These are phyloP conservation scores for Magnusiomyces sp. DNA, from an alignment of 1,139 yeast species.

Conservation along the genomic window DNA sequence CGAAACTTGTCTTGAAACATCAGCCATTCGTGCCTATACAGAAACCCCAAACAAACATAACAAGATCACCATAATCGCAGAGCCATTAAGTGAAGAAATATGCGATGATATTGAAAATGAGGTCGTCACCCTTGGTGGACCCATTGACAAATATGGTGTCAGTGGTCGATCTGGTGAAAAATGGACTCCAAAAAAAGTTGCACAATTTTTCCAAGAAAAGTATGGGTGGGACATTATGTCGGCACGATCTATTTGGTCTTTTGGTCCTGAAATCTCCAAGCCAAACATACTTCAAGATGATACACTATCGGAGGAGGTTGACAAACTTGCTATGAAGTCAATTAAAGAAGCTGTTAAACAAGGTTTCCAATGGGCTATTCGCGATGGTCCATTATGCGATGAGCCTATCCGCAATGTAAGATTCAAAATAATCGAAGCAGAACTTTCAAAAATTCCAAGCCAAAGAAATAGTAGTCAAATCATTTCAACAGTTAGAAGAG, in stretches of 20 bases:
- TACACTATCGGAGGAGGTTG: constrained; percentile 63
- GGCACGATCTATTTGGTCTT: constrained; percentile 74
- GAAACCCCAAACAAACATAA: constrained; percentile 49
- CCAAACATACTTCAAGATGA: constrained; percentile 68
- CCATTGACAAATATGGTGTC: constrained; percentile 14
- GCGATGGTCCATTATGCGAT: constrained; percentile 87
- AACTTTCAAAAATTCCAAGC: constrained; percentile 40
- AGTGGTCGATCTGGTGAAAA: constrained; percentile 14
- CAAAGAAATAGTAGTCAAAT: constrained; percentile 63
- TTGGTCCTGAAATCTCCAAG: constrained; percentile 54
- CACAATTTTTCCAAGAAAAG: constrained; percentile 47
- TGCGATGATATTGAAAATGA: constrained; percentile 52
- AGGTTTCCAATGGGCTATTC: constrained; percentile 78
- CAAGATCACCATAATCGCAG: constrained; percentile 64
- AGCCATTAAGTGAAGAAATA: constrained; percentile 56
- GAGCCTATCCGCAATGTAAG: constrained; percentile 68
- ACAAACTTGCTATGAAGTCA: constrained; percentile 41
- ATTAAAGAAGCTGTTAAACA: constrained; percentile 50
- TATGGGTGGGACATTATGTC: constrained; percentile 81
- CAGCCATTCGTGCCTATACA: constrained; percentile 59
- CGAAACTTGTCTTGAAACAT: constrained; percentile 64
- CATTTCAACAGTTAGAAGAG: constrained; percentile 74
- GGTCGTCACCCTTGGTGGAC: constrained; percentile 25
- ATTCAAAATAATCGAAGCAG: constrained; percentile 62
- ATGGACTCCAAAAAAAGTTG: constrained; percentile 36